Base-by-base conservation (phyloP, 2,329 filamentous ascomycete species). In the Stagonosporopsis chrysanthemi region DNA sequence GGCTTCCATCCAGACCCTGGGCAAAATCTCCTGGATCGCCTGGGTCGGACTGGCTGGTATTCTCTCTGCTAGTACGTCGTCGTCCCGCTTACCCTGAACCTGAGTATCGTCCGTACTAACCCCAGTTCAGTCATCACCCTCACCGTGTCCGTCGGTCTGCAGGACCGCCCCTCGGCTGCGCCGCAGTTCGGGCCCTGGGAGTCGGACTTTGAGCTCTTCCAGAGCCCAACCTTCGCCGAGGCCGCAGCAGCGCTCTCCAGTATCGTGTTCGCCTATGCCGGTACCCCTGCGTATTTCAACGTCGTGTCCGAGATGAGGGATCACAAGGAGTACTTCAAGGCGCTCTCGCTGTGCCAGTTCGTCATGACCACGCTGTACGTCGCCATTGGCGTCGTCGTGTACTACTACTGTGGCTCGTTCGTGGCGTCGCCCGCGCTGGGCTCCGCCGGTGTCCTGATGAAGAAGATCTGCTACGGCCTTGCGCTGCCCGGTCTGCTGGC, bases 271-370 rank as follows among this genome's bases (percentile, higher is more conserved):
- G 82, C 80, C 6, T 59, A 52, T 12, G 83, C 85, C 1, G 84
- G 82, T 23, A 87, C 85, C 1, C 83, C 81, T 0, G 84, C 84
- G 1, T 88, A 88, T 66, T 75, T 88, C 4, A 84, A 85, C 4
- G 83, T 89, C 47, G 88, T 88, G 28, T 84, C 83, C 0, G 87
- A 89, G 75, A 89, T 89, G 86, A 78, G 77, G 39, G 61, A 80
- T 35, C 86, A 86, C 0, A 77, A 77, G 17, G 84, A 87, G 65
- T 88, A 85, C 73, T 81, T 80, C 62, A 87, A 87, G 69, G 81
- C 86, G 0, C 77, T 88, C 0, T 87, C 83, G 66, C 70, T 83
- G 2, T 85, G 82, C 73, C 86, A 87, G 84, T 77, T 72, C 15
- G 72, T 88, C 48, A 84, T 86, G 19, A 83, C 82, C 0, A 78